A percentile compares a stretch with the other conserved stretches of the same genome.
Evolutionary conservation across 1,139 yeast species (phyloP).

Genomic region (Hansenula sp.): DNA sequence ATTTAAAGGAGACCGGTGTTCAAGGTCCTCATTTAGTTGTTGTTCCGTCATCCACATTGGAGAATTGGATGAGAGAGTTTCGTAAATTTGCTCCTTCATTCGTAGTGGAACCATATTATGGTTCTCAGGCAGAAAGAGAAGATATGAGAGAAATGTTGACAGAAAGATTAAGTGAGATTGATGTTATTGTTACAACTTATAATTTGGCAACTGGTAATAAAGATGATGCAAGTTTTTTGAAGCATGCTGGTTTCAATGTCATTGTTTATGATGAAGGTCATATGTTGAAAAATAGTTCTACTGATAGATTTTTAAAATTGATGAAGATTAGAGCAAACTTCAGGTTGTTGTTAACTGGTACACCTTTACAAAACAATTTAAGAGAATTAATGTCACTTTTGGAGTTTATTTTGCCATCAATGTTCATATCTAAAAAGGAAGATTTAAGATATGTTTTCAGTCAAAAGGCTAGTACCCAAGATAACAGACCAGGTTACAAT

Average conservation of each 20-base stretch:
- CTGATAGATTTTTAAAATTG: constrained; percentile 81
- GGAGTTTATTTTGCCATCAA: constrained; percentile 82
- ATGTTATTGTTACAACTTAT: constrained; percentile 92
- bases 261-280: constrained; percentile 98
- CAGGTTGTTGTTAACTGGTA: constrained; percentile 86
- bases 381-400: constrained; percentile 84
- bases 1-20: constrained; percentile 58
- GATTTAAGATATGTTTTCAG: constrained; percentile 79
- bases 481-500: constrained; percentile 47
- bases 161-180: constrained; percentile 57
- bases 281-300: constrained; percentile 82
- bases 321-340: constrained; percentile 81
- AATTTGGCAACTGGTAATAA: constrained; percentile 86
- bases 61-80: constrained; percentile 96
- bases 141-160: constrained; percentile 69
- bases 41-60: constrained; percentile 95
- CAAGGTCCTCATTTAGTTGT: constrained; percentile 78
- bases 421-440: constrained; percentile 78
- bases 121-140: constrained; percentile 78
- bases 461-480: constrained; percentile 72
- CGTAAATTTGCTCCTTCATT: constrained; percentile 80
- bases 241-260: constrained; percentile 71
- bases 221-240: constrained; percentile 74
- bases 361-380: constrained; percentile 91
- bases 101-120: constrained; percentile 89